These are phyloP conservation scores for Lactarius tabidus DNA, from an alignment of 768 basidiomycete genomes.

Conservation along the genomic window DNA sequence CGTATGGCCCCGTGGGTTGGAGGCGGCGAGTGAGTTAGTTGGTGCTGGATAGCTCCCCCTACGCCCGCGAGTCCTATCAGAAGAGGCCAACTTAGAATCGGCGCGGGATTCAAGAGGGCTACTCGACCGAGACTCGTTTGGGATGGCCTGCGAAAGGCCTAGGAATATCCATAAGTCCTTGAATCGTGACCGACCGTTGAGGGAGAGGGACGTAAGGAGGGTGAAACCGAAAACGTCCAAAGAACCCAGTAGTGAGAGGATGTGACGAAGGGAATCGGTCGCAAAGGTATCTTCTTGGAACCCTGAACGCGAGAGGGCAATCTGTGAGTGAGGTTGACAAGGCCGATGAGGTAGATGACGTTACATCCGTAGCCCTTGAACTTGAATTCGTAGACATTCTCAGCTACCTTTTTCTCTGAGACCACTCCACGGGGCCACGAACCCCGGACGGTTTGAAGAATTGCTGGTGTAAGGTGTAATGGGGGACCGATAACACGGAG, in stretches of 20 bases:
- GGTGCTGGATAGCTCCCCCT: conserved; percentile 13
- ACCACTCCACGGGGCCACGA: conserved; percentile 80
- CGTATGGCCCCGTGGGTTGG: conserved; percentile 7
- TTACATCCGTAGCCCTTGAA: conserved; percentile 76
- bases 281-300: conserved; percentile 76
- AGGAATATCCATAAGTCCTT: conserved; percentile 80
- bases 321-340: conserved; percentile 16
- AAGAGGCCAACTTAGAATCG: conserved; percentile 30
- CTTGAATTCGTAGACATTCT: conserved; percentile 74
- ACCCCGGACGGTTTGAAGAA: conserved; percentile 70
- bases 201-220: conserved; percentile 64
- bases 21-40: background rate
- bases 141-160: conserved; percentile 40
- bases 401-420: conserved; percentile 70
- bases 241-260: conserved; percentile 60
- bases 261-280: conserved; percentile 67
- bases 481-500: conserved; percentile 78
- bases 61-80: conserved; percentile 18
- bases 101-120: conserved; percentile 37
- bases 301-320: conserved; percentile 42
- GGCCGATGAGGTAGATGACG: conserved; percentile 30
- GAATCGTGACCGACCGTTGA: conserved; percentile 64
- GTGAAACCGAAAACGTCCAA: conserved; percentile 66
- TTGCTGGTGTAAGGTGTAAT: conserved; percentile 70
- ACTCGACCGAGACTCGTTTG: conserved; percentile 33